A percentile compares a stretch with the other conserved stretches of the same genome.
Evolutionary conservation across 2,329 filamentous ascomycete genomes (phyloP).

Genomic region (Xylaria digitata): DNA sequence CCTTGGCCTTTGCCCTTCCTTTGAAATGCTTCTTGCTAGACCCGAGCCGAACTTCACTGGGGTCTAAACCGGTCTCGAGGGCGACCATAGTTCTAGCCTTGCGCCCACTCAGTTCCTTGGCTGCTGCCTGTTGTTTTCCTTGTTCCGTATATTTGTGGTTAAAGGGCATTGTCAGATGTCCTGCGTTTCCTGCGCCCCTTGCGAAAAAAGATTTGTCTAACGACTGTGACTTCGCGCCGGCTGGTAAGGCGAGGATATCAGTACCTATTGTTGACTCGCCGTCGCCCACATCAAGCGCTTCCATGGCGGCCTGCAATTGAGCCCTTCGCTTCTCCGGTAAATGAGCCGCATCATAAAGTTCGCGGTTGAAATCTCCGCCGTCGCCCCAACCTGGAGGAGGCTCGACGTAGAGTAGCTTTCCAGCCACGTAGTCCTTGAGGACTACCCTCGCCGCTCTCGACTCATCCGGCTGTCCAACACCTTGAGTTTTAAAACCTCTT

Average conservation of each 20-base stretch:
- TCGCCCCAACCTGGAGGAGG: constrained; percentile 83
- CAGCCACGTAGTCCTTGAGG: constrained; percentile 97
- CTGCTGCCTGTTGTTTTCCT: constrained; percentile 63
- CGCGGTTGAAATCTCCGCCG: constrained; percentile 81
- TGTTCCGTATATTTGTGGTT: constrained; percentile 90
- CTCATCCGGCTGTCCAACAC: constrained; percentile 91
- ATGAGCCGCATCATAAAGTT: constrained; percentile 85
- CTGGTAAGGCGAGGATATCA: constrained; percentile 63
- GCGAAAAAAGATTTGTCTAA: constrained; percentile 93
- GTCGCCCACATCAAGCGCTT: constrained; percentile 58
- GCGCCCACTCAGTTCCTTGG: constrained; percentile 81
- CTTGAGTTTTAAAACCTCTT: constrained; percentile 89
- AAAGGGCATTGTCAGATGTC: constrained; percentile 82
- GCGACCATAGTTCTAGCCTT: constrained; percentile 86
- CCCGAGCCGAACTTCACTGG: constrained; percentile 75
- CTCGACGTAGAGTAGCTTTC: constrained; percentile 91
- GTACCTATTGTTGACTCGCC: constrained; percentile 54
- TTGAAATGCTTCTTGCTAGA: constrained; percentile 95
- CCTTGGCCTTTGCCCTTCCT: constrained; percentile 73
- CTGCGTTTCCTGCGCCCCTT: constrained; percentile 60
- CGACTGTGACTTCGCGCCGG: constrained; percentile 78
- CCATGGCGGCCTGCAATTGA: constrained; percentile 65
- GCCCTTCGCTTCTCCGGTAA: constrained; percentile 84
- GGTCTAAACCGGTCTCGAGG: constrained; percentile 85
- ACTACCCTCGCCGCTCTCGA: constrained; percentile 89